A percentile compares a stretch with the other conserved stretches of the same genome.
These are phyloP conservation scores for Vicia faba DNA, from an alignment of 306 rosid genomes.

Conservation along the genomic window DNA sequence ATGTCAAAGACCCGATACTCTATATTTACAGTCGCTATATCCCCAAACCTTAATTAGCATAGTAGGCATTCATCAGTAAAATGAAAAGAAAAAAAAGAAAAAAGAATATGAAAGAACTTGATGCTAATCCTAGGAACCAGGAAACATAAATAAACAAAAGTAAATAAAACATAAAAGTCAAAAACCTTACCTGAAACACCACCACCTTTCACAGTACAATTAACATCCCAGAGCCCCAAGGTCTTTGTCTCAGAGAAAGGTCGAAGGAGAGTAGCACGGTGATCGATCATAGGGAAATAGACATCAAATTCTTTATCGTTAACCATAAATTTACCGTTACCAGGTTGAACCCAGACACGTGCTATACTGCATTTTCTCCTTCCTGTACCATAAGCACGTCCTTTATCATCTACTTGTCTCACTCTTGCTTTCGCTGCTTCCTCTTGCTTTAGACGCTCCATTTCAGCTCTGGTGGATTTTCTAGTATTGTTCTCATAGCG, in stretches of 20 bases:
- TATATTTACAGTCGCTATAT: neutral
- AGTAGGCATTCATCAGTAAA: conserved; percentile 23
- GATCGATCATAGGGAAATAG: conserved; percentile 93
- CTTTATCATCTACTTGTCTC: conserved; percentile 83
- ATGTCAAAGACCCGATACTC: no score
- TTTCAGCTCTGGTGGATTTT: conserved; percentile 73
- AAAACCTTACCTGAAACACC: conserved; percentile 71
- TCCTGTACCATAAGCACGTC: conserved; percentile 94
- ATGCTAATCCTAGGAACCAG: conserved; percentile 25
- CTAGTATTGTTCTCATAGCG: conserved; percentile 74
- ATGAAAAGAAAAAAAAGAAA: neutral
- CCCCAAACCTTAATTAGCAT: conserved; percentile 10
- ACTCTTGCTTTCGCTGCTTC: conserved; percentile 88
- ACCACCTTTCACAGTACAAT: conserved; percentile 90
- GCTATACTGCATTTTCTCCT: conserved; percentile 98
- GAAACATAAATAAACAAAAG: neutral
- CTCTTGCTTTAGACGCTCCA: conserved; percentile 93
- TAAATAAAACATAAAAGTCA: conserved; percentile 6
- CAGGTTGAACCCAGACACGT: conserved; percentile 93
- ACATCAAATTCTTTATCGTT: conserved; percentile 87
- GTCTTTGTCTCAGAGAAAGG: conserved; percentile 96
- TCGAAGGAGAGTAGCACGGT: conserved; percentile 90
- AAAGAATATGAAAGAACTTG: conserved; percentile 11
- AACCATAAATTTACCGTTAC: conserved; percentile 73
- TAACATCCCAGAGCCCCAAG: conserved; percentile 88